These are phyloP conservation scores for Moelleriella libera DNA, from an alignment of 2,329 filamentous ascomycete genomes.

Conservation along the genomic window DNA sequence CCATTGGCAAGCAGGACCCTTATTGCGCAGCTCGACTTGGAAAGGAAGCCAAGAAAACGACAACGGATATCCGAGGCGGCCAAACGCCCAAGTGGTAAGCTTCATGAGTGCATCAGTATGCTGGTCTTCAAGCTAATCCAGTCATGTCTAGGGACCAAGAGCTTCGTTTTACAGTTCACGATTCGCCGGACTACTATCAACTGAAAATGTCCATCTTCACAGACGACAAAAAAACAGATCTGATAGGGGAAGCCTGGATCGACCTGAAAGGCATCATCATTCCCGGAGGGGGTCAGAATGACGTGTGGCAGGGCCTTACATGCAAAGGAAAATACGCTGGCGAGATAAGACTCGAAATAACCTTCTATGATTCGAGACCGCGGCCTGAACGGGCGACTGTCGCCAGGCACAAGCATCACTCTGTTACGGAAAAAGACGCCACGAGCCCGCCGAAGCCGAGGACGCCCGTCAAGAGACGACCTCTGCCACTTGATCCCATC, in stretches of 20 bases:
- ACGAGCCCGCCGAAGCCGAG: constrained; percentile 29
- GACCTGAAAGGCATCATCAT: constrained; percentile 70
- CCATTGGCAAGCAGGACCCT: constrained; percentile 96
- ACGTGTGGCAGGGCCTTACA: constrained; percentile 78
- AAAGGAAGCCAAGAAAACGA: constrained; percentile 95
- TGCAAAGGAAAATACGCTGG: constrained; percentile 93
- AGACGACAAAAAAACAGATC: constrained; percentile 92
- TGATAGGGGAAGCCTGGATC: constrained; percentile 91
- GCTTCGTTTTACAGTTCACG: constrained; percentile 87
- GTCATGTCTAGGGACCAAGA: constrained; percentile 85
- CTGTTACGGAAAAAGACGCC: constrained; percentile 20
- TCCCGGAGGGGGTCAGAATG: constrained; percentile 79
- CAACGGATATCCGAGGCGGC: constrained; percentile 82
- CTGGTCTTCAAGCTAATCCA: neutral
- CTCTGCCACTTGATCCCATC: constrained; percentile 67
- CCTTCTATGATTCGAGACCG: constrained; percentile 82
- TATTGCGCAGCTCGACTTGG: constrained; percentile 89
- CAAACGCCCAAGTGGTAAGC: constrained; percentile 90
- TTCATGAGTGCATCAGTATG: no score
- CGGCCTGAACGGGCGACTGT: constrained; percentile 52
- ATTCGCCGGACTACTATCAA: constrained; percentile 90
- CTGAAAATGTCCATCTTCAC: constrained; percentile 95
- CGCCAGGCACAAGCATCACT: constrained; percentile 34
- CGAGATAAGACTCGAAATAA: constrained; percentile 88
- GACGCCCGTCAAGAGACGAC: constrained; percentile 64